Conservation (phyloP, 768 basidiomycete species). For the Agaricus sinodeliciosus region DNA sequence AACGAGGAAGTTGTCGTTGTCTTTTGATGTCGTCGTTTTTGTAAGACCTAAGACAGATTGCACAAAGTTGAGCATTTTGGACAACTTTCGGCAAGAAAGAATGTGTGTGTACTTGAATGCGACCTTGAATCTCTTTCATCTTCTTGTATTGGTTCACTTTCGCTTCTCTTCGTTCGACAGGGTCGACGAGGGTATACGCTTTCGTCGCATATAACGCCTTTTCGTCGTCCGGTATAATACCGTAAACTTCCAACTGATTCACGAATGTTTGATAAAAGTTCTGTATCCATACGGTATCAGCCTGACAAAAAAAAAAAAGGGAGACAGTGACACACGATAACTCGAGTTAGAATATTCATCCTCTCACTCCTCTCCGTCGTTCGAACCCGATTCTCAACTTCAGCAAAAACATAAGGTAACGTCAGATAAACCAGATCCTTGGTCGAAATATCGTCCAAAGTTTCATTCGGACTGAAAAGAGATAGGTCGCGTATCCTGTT, state of each 20-base stretch:
- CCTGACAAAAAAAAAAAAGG: neutral
- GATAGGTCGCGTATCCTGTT: slow-evolving; percentile 53
- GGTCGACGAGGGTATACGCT: slow-evolving; percentile 47
- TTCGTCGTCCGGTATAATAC: slow-evolving; percentile 57
- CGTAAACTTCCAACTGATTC: slow-evolving; percentile 53
- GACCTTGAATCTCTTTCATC: slow-evolving; percentile 71
- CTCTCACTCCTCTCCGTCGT: slow-evolving; percentile 53
- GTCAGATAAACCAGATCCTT: slow-evolving; percentile 69
- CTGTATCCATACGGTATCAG: slow-evolving; percentile 24
- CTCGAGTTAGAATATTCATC: slow-evolving; percentile 43
- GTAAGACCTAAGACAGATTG: slow-evolving; percentile 37
- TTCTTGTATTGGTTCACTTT: slow-evolving; percentile 90
- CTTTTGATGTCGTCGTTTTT: slow-evolving; percentile 43
- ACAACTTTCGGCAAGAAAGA: neutral
- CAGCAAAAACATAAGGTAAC: slow-evolving; percentile 61
- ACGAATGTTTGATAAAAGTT: slow-evolving; percentile 41
- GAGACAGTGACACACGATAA: slow-evolving; percentile 41
- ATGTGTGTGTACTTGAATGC: slow-evolving; percentile 50
- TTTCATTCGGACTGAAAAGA: slow-evolving; percentile 81
- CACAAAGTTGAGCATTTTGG: neutral
- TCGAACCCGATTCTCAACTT: slow-evolving; percentile 55
- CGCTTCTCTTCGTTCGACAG: slow-evolving; percentile 66
- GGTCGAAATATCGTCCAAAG: slow-evolving; percentile 76
- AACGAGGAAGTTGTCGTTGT: slow-evolving; percentile 22
- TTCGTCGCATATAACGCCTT: slow-evolving; percentile 46